phyloP scores from a whole-genome alignment of 2,329 filamentous ascomycete species.

The Fusarium sp. region DNA sequence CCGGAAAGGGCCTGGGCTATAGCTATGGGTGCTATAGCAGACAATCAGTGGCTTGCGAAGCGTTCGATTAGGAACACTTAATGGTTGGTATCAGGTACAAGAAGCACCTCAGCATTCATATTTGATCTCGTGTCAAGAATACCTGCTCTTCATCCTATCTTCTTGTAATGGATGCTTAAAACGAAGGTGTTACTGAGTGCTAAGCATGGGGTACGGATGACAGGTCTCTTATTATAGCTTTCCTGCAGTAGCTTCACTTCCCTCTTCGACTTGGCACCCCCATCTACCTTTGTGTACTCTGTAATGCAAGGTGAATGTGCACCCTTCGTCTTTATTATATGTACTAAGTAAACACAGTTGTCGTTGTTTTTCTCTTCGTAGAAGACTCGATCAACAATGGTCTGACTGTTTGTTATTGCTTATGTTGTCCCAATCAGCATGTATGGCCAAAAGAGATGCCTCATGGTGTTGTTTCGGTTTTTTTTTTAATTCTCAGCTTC shows the following conservation, averaged over 20 bases:
- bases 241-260: not conserved
- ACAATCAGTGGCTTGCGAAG: not conserved
- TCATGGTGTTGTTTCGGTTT: not conserved
- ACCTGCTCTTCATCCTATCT: not conserved
- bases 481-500: not conserved
- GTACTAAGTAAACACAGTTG: not conserved
- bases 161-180: conserved; percentile 2
- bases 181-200: conserved; percentile 1
- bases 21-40: conserved; percentile 14
- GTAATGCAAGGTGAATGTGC: not conserved
- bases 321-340: not conserved
- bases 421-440: not conserved
- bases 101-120: not conserved
- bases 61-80: conserved; percentile 3
- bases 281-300: not conserved
- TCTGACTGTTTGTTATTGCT: not conserved
- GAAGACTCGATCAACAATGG: not conserved
- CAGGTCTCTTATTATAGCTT: conserved; percentile 13
- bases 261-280: not conserved
- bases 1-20: not conserved
- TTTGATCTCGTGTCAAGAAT: not conserved
- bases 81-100: not conserved
- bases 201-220: conserved; percentile 15
- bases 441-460: not conserved
- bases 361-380: not conserved